phyloP scores from a whole-genome alignment of 2,329 filamentous ascomycete genomes.

The Ilyonectria robusta region DNA sequence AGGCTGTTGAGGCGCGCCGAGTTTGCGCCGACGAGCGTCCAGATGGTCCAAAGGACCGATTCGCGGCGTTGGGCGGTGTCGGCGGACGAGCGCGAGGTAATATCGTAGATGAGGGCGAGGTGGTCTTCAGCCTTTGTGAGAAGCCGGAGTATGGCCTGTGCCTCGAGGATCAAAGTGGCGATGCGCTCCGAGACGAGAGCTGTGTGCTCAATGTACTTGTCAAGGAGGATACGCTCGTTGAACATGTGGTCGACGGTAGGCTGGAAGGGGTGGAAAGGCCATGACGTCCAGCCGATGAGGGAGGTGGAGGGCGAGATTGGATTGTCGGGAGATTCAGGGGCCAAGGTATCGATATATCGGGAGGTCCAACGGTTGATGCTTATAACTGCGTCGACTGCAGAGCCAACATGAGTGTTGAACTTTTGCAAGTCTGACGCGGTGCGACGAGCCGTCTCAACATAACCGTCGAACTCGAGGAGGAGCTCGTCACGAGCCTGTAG shows the following conservation, averaged over 20 bases:
- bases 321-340: slow-evolving; percentile 50
- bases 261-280: slow-evolving; percentile 74
- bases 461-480: slow-evolving; percentile 81
- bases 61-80: slow-evolving; percentile 71
- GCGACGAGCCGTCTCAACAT: slow-evolving; percentile 77
- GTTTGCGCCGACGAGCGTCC: slow-evolving; percentile 83
- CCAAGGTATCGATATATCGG: slow-evolving; percentile 76
- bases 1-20: slow-evolving; percentile 71
- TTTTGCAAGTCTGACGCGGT: slow-evolving; percentile 77
- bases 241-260: slow-evolving; percentile 61
- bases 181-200: slow-evolving; percentile 79
- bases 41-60: slow-evolving; percentile 78
- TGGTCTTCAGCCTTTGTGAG: slow-evolving; percentile 79
- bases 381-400: slow-evolving; percentile 81
- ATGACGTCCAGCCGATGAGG: slow-evolving; percentile 56
- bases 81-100: slow-evolving; percentile 75
- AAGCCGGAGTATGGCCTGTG: slow-evolving; percentile 75
- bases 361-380: slow-evolving; percentile 83
- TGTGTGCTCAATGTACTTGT: slow-evolving; percentile 83
- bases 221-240: slow-evolving; percentile 72
- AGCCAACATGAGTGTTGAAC: slow-evolving; percentile 84
- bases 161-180: slow-evolving; percentile 75
- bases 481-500: slow-evolving; percentile 79
- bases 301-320: slow-evolving; percentile 50
- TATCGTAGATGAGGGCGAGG: slow-evolving; percentile 77